Conservation (phyloP, 2,329 filamentous ascomycete species). For the Pyricularia pennisetigena region DNA sequence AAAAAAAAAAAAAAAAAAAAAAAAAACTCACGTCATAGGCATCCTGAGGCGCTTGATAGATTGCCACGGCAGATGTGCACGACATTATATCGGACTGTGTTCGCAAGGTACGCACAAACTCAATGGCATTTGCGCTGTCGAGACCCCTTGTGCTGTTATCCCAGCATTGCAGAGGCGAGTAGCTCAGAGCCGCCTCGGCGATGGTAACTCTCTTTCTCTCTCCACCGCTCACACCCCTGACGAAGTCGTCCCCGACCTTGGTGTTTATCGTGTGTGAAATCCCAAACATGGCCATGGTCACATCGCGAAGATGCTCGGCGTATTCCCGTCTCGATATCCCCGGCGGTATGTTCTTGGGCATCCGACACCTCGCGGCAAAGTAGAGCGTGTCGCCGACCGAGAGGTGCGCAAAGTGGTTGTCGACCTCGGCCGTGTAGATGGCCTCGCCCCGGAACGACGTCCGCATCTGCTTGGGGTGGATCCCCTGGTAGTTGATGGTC, state of each 20-base stretch:
- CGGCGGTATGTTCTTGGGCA: constrained; percentile 50
- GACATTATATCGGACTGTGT: constrained; percentile 57
- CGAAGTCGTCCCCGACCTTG: constrained; percentile 63
- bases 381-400: constrained; percentile 70
- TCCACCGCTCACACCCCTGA: constrained; percentile 65
- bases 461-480: constrained; percentile 66
- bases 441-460: constrained; percentile 71
- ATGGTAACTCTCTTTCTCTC: constrained; percentile 61
- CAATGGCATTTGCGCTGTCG: constrained; percentile 65
- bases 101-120: constrained; percentile 63
- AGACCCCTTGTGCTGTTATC: constrained; percentile 67
- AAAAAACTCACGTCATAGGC: constrained; percentile 44
- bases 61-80: constrained; percentile 58
- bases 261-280: constrained; percentile 67
- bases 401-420: constrained; percentile 61
- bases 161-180: constrained; percentile 52
- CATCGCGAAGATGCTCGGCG: constrained; percentile 55
- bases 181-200: constrained; percentile 49
- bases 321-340: constrained; percentile 45
- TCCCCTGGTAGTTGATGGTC: constrained; percentile 27
- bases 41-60: constrained; percentile 59
- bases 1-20: too few relatives aligned
- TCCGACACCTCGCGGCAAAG: constrained; percentile 62
- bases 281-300: constrained; percentile 67
- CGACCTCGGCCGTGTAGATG: constrained; percentile 77